Evolutionary conservation across 1,284 basidiomycete species (phyloP).

Genomic region (Apiotrichum sp.): DNA sequence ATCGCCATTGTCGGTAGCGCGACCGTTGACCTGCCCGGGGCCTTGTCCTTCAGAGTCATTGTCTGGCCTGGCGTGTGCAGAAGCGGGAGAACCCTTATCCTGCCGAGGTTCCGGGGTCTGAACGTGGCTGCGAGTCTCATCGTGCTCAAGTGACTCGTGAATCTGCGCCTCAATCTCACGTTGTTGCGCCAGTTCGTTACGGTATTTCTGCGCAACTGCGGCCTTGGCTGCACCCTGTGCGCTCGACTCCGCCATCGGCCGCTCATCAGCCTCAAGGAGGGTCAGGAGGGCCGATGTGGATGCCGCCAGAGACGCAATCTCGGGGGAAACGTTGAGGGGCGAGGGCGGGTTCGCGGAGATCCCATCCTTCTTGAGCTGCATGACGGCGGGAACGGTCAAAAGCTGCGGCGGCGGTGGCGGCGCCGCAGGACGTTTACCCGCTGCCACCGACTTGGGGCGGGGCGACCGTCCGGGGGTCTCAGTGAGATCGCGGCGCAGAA

Average conservation of each 20-base stretch:
- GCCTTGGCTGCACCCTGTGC: constrained; percentile 23
- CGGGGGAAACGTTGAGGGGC: neutral
- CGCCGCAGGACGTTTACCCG: neutral
- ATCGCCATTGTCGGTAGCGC: too few relatives aligned
- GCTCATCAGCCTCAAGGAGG: constrained; percentile 22
- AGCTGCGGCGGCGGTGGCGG: neutral
- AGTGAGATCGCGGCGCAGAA: neutral
- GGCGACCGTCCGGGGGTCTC: neutral
- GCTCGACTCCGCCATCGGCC: constrained; percentile 9
- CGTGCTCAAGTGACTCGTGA: neutral
- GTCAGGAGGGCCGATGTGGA: constrained; percentile 22
- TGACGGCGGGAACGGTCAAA: neutral
- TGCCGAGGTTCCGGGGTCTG: too few relatives aligned
- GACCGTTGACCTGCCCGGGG: too few relatives aligned
- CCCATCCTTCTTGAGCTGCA: neutral
- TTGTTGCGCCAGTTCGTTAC: constrained; percentile 9
- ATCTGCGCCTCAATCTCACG: constrained; percentile 11
- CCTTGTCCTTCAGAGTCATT: too few relatives aligned
- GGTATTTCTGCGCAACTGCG: constrained; percentile 1
- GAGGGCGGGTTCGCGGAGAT: neutral
- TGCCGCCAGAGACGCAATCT: neutral
- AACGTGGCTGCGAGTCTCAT: too few relatives aligned
- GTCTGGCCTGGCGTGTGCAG: too few relatives aligned
- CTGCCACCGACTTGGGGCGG: neutral
- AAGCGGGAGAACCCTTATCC: too few relatives aligned